phyloP scores from a whole-genome alignment of 208 protist genomes.

The Leishmania gerbilli region DNA sequence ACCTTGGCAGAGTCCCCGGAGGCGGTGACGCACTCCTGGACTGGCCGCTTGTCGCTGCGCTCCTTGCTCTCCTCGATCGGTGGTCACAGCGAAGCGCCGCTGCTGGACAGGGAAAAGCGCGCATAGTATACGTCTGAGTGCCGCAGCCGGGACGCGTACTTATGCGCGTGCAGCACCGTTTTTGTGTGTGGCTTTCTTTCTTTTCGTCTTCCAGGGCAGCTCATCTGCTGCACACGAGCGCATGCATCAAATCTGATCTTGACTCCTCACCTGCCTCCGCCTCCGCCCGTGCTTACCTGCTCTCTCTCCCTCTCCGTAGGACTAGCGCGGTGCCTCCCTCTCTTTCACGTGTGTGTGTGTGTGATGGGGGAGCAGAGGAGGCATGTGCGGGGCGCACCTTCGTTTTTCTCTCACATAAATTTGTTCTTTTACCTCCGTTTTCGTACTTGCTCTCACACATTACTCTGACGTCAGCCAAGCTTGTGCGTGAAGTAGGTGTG shows the following conservation, averaged over 20 bases:
- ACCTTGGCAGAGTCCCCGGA: constrained; percentile 20
- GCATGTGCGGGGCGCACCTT: background rate
- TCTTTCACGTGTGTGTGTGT: background rate
- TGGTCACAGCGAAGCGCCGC: constrained; percentile 18
- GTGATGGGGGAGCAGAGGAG: background rate
- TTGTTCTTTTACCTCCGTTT: background rate
- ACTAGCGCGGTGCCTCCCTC: background rate
- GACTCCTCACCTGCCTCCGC: background rate
- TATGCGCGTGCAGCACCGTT: background rate
- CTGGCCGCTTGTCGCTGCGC: constrained; percentile 43
- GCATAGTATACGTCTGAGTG: background rate
- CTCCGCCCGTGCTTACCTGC: background rate
- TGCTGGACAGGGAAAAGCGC: constrained; percentile 3
- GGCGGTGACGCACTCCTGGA: constrained; percentile 40
- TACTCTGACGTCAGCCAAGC: background rate
- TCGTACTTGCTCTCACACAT: background rate
- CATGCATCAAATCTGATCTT: background rate
- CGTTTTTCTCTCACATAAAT: background rate
- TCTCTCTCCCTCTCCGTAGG: background rate
- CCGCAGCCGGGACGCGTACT: too few species aligned
- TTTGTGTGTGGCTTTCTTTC: background rate
- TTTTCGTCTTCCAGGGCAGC: background rate
- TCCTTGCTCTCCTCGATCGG: constrained; percentile 34
- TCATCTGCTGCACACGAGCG: too few species aligned
- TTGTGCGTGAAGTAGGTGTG: background rate